Evolutionary conservation across 352 stramenopile species (phyloP).

Genomic region (Phytopythium delawarense): DNA sequence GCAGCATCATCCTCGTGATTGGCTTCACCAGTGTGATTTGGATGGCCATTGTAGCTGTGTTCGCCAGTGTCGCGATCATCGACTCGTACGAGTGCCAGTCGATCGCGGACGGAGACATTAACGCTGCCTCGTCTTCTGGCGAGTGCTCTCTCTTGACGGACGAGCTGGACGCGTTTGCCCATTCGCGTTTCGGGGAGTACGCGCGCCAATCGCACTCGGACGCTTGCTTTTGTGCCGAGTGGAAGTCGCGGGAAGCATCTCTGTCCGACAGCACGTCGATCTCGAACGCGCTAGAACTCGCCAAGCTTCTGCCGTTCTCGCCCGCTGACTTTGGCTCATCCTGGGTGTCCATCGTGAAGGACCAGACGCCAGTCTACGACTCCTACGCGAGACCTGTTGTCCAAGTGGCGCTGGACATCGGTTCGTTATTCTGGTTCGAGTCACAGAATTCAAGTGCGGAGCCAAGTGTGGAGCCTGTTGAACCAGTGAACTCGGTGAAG

Average conservation of each 20-base stretch:
- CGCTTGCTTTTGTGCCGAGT: constrained; percentile 40
- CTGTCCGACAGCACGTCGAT: constrained; percentile 14
- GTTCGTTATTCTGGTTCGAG: constrained; percentile 20
- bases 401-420: constrained; percentile 22
- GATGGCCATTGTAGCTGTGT: constrained; percentile 23
- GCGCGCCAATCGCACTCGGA: constrained; percentile 22
- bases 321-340: constrained; percentile 25
- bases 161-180: constrained; percentile 31
- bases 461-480: neutral
- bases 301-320: constrained; percentile 39
- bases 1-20: constrained; percentile 24
- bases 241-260: constrained; percentile 31
- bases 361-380: constrained; percentile 28
- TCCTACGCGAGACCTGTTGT: constrained; percentile 35
- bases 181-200: constrained; percentile 23
- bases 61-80: constrained; percentile 28
- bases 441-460: neutral
- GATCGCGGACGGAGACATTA: constrained; percentile 15
- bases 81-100: constrained; percentile 28
- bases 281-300: constrained; percentile 19
- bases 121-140: constrained; percentile 11
- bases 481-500: constrained; percentile 1
- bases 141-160: constrained; percentile 21
- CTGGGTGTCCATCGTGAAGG: constrained; percentile 28
- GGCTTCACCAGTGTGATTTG: constrained; percentile 5